A percentile compares a stretch with the other conserved stretches of the same genome.
Conservation (phyloP, 140 eudicot species). For the Flaveria floridana region DNA sequence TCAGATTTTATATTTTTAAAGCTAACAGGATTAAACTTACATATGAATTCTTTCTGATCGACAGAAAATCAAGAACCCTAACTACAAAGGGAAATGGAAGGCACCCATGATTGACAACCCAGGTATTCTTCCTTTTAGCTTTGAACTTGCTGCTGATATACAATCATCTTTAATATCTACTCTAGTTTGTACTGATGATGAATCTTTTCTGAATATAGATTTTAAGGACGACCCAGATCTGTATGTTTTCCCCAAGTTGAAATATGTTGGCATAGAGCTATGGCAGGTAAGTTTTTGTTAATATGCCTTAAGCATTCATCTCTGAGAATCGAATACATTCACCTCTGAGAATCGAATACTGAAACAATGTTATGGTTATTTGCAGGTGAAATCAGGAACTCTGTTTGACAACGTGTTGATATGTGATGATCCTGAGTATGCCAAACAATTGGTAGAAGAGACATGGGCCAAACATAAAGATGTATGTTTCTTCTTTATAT, state of each 20-base stretch:
- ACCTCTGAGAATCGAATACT: constrained; percentile 3
- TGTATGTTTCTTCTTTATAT: constrained; percentile 42
- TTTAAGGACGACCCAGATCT: constrained; percentile 93
- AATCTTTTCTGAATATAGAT: constrained; percentile 40
- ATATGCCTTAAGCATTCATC: neutral
- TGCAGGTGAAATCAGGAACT: constrained; percentile 96
- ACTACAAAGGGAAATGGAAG: constrained; percentile 98
- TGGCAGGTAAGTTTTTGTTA: constrained; percentile 67
- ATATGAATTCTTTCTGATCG: neutral
- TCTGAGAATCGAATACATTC: neutral
- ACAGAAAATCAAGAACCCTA: constrained; percentile 98
- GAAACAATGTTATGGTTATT: neutral
- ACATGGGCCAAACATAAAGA: constrained; percentile 96
- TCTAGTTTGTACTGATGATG: neutral
- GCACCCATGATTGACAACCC: constrained; percentile 99
- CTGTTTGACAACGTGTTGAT: constrained; percentile 88
- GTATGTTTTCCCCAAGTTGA: constrained; percentile 83
- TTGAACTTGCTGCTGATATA: neutral
- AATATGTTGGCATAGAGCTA: constrained; percentile 89
- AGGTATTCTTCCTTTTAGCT: constrained; percentile 38
- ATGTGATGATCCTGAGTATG: constrained; percentile 85
- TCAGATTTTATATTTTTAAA: neutral
- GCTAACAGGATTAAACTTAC: neutral
- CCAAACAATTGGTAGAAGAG: constrained; percentile 78
- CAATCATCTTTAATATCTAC: neutral